Base-by-base conservation (phyloP, 352 stramenopile genomes). In the Phytophthora brassicae region DNA sequence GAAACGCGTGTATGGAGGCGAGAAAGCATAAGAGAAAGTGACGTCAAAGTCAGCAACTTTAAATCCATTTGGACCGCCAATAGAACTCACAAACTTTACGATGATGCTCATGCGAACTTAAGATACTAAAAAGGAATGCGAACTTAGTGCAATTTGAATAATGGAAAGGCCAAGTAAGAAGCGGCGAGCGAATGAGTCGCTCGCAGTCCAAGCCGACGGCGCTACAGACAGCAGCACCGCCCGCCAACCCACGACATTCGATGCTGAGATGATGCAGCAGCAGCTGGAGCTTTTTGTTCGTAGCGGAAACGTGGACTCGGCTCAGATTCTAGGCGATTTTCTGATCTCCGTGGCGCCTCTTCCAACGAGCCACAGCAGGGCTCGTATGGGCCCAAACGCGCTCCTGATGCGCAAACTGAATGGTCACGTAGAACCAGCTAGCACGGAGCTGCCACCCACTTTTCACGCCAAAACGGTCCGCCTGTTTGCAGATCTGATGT, bases 401-500 rank as follows among this genome's bases (percentile, higher is more conserved):
- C 67, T 70, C n/a, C n/a, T 65, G 3, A 50, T 69, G 50, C 39
- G 56, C 35, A 49, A 39, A 42, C 9, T 24, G 1, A 11, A 20
- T 2, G 43, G 56, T 3, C 31, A 42, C 13, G 41, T 54, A 35
- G 39, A 43, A 44, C 9, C 35, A 42, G 20, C 29, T 17, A 8
- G 31, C 36, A 41, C 9, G 6, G 28, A 53, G 28, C 46, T 73
- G 29, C 54, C 59, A 28, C 51, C 68, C 49, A 55, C 45, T 26
- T 92, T 92, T 59, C 83, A 92, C 51, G 75, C 72, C 46, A 81
- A 79, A 28, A 85, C 67, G 16, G 72, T 79, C 42, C 56, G 64
- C 12, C 66, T 92, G 17, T 87, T 88, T 70, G 85, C 68, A 19
- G 85, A 94, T 57, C 60, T 90, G 56, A 72, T 94, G 47, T 39